Evolutionary conservation across 2,329 filamentous ascomycete species (phyloP).

Genomic region (Teratosphaeria viscida): DNA sequence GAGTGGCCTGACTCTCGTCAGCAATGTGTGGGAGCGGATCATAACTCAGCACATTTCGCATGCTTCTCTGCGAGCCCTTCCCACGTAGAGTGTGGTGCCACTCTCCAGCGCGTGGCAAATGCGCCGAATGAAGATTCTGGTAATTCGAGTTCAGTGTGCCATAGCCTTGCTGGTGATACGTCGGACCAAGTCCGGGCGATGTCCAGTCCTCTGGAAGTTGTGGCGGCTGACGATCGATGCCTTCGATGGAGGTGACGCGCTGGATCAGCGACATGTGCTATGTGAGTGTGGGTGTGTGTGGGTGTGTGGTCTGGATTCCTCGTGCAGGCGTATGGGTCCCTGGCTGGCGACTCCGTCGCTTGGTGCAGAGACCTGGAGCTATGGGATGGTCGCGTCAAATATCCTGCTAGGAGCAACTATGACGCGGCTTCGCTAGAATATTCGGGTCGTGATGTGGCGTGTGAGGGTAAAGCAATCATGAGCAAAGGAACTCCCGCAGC

Average conservation of each 20-base stretch:
- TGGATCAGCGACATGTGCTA: conserved; percentile 40
- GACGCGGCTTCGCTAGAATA: neutral
- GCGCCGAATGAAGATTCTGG: neutral
- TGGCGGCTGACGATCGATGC: conserved; percentile 34
- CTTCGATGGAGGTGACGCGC: conserved; percentile 41
- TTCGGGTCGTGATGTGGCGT: neutral
- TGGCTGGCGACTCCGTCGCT: neutral
- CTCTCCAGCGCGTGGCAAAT: neutral
- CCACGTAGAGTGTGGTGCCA: conserved; percentile 2
- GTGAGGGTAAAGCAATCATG: neutral
- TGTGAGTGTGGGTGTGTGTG: neutral
- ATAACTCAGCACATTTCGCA: conserved; percentile 36
- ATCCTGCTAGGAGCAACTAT: neutral
- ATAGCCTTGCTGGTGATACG: conserved; percentile 5
- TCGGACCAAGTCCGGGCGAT: conserved; percentile 2
- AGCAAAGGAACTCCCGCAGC: neutral
- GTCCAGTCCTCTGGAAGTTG: conserved; percentile 9
- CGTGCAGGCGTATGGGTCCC: neutral
- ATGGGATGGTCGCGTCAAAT: neutral
- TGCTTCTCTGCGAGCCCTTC: conserved; percentile 18
- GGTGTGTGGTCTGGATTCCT: neutral
- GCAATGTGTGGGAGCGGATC: conserved; percentile 36
- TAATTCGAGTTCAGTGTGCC: conserved; percentile 3
- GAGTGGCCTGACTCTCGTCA: conserved; percentile 27
- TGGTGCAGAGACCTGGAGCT: neutral